These are phyloP conservation scores for Grammothele lineata DNA, from an alignment of 768 basidiomycete species.

Conservation along the genomic window DNA sequence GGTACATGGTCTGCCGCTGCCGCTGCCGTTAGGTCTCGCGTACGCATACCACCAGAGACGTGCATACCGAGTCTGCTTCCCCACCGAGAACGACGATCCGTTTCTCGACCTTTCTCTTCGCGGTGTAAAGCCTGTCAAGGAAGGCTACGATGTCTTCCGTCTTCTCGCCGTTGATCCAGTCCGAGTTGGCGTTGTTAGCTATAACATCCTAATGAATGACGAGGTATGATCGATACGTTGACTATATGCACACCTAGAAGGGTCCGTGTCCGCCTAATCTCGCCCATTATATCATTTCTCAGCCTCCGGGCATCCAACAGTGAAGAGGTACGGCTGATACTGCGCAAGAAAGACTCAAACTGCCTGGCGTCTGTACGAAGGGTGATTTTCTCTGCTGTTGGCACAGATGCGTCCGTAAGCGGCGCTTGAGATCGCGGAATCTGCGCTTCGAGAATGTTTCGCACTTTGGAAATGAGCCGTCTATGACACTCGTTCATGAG, in stretches of 20 bases:
- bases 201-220: too few species aligned
- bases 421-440: constrained; percentile 51
- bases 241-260: constrained; percentile 50
- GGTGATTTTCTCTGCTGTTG: constrained; percentile 69
- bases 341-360: constrained; percentile 88
- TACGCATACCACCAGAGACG: background rate
- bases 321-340: constrained; percentile 77
- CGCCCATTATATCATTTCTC: constrained; percentile 90
- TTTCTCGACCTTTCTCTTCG: constrained; percentile 83
- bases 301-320: constrained; percentile 85
- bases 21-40: background rate
- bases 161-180: constrained; percentile 83
- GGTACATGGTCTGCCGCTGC: constrained; percentile 32
- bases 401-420: constrained; percentile 35
- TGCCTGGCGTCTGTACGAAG: constrained; percentile 76
- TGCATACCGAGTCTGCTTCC: constrained; percentile 55
- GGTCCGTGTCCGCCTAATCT: constrained; percentile 77
- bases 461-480: constrained; percentile 83
- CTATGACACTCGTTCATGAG: constrained; percentile 32
- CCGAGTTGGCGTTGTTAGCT: constrained; percentile 86
- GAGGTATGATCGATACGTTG: too few species aligned
- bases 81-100: constrained; percentile 80
- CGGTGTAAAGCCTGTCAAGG: constrained; percentile 82
- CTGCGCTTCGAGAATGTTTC: constrained; percentile 79
- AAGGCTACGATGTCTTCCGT: constrained; percentile 85